A percentile compares a stretch with the other conserved stretches of the same genome.
Conservation (phyloP, 2,329 filamentous ascomycete species). For the Drechslerella stenobrocha region DNA sequence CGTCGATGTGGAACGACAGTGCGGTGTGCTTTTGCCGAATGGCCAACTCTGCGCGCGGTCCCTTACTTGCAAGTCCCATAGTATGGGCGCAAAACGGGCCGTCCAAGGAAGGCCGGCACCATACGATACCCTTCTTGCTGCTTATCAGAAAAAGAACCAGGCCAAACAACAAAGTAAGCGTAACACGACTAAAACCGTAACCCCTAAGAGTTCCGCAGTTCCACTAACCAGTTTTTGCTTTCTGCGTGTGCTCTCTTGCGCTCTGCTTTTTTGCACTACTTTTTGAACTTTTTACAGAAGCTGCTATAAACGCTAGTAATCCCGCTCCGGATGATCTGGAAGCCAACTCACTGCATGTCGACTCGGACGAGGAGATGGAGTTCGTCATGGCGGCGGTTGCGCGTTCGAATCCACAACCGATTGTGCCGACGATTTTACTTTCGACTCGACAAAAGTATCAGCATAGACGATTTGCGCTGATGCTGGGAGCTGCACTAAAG, state of each 20-base stretch:
- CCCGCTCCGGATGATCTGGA: conserved; percentile 85
- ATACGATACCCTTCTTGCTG: conserved; percentile 86
- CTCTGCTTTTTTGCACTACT: conserved; percentile 47
- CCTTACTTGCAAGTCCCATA: conserved; percentile 89
- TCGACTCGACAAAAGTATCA: conserved; percentile 68
- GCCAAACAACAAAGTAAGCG: conserved; percentile 90
- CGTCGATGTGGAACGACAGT: conserved; percentile 91
- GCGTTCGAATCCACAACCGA: conserved; percentile 75
- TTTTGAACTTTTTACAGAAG: conserved; percentile 64
- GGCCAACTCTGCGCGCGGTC: conserved; percentile 85
- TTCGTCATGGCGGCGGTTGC: conserved; percentile 80
- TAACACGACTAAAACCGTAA: background rate
- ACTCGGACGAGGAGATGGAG: conserved; percentile 92
- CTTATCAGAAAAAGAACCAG: conserved; percentile 97
- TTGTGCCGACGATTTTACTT: conserved; percentile 68
- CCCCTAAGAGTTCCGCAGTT: conserved; percentile 14
- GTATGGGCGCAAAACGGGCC: conserved; percentile 89
- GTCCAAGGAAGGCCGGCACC: conserved; percentile 84
- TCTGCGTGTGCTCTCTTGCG: conserved; percentile 9
- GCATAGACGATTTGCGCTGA: conserved; percentile 66
- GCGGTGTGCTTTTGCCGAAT: conserved; percentile 82
- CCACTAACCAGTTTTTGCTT: conserved; percentile 24
- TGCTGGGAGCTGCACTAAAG: conserved; percentile 68
- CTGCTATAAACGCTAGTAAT: conserved; percentile 90
- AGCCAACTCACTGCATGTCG: conserved; percentile 75